Percentiles rank a stretch among this genome's conserved stretches.
These are phyloP conservation scores for Lumnitzera racemosa DNA, from an alignment of 345 rosid genomes.

Conservation along the genomic window DNA sequence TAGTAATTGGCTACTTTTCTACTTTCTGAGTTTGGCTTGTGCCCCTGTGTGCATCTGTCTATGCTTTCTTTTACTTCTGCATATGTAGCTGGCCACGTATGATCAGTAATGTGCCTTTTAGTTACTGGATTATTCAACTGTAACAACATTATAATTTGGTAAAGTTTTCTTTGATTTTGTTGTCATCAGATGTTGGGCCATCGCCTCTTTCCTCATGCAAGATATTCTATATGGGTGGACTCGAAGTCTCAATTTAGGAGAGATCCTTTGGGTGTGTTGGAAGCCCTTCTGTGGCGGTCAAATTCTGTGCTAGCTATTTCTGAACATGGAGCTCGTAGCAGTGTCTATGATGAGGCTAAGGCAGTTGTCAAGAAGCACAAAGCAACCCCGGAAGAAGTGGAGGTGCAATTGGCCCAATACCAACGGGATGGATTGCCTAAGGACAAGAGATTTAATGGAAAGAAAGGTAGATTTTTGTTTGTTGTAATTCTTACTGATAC, in stretches of 20 bases:
- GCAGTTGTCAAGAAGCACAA: constrained; percentile 86
- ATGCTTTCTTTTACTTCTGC: neutral
- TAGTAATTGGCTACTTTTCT: too few relatives aligned
- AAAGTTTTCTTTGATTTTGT: constrained; percentile 4
- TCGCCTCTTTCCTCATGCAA: constrained; percentile 75
- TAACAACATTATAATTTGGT: too few relatives aligned
- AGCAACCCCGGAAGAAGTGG: constrained; percentile 90
- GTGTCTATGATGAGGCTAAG: constrained; percentile 85
- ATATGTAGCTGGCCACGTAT: too few relatives aligned
- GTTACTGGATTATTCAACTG: too few relatives aligned
- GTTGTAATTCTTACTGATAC: neutral
- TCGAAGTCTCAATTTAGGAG: constrained; percentile 96
- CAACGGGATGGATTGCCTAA: constrained; percentile 61
- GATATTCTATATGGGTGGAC: constrained; percentile 93
- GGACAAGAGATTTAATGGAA: constrained; percentile 71
- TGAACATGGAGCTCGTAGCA: constrained; percentile 95
- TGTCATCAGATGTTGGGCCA: constrained; percentile 77
- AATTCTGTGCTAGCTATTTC: constrained; percentile 85
- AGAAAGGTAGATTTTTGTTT: constrained; percentile 43
- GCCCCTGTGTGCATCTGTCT: neutral
- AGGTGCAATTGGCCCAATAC: constrained; percentile 68
- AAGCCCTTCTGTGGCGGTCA: constrained; percentile 88
- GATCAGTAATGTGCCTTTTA: too few relatives aligned
- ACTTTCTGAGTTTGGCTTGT: neutral
- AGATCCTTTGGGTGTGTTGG: constrained; percentile 85